Evolutionary conservation across 805 yeast species (phyloP), one percentile per base, ranked within the genome.

Genomic region (Candida maris): DNA sequence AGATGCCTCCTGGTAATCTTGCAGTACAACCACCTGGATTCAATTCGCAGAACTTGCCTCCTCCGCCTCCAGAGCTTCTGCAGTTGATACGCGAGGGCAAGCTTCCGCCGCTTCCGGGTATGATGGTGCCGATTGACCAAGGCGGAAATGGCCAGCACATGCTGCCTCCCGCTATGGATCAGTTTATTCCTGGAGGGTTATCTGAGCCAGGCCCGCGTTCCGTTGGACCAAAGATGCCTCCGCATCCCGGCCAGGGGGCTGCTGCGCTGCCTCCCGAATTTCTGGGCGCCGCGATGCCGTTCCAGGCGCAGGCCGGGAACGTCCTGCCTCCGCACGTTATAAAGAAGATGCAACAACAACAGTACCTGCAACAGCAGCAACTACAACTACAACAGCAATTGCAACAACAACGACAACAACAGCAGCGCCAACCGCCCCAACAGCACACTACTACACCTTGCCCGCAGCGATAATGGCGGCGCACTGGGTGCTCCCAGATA

Each of bases 61-160:
- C 61, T 2, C 57, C 59, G 1, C 60, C 60, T 3, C 57, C 58
- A 1, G 57, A 53, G 31, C 38, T 54, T 13, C 38, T 53, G 13
- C 55, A 52, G 20, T 29, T 54, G 23, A 53, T 54, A 10, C 42
- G 41, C 15, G 57, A 54, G 30, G 59, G 59, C 2, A 54, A 50
- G 21, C 34, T 54, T 35, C 58, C 59, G 3, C 59, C 59, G 5
- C 35, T 53, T 13, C 57, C 59, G 7, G 52, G 52, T 6, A 49
- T 52, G 55, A 16, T 19, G 29, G 37, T 13, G 27, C 37, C 20
- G 3, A n/a, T 10, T 18, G 19, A 6, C 30, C 30, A n/a, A n/a
- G n/a, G n/a, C n/a, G n/a, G n/a, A n/a, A 21, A 21, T 21, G 12
- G 24, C 24, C 24, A 21, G 24, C 24, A 21, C 8, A 8, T 12